Conservation (phyloP, 768 basidiomycete species). For the Podaxis sp. region DNA sequence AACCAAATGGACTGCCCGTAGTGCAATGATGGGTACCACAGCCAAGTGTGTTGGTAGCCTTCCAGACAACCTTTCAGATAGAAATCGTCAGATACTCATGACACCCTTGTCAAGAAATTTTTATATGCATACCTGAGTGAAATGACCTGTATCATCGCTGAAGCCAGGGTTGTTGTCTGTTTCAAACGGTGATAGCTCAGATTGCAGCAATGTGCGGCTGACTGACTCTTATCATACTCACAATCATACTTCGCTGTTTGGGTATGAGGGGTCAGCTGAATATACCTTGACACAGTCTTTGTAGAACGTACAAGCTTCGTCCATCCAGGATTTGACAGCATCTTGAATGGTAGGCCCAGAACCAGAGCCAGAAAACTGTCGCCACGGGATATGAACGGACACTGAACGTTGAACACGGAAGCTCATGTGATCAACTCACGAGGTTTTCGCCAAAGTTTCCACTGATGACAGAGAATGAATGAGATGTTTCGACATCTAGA, state of each 20-base stretch:
- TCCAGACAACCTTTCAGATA: conserved; percentile 49
- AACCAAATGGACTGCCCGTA: conserved; percentile 24
- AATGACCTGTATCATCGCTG: conserved; percentile 26
- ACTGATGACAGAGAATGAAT: not conserved
- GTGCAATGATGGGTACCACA: conserved; percentile 42
- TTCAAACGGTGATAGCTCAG: not conserved
- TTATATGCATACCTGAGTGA: conserved; percentile 25
- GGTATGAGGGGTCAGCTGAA: not conserved
- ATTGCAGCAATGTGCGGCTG: not conserved
- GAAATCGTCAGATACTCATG: not conserved
- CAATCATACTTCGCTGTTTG: conserved; percentile 24
- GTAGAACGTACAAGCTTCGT: conserved; percentile 25
- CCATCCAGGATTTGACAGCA: conserved; percentile 26
- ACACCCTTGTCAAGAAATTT: not conserved
- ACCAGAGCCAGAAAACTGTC: conserved; percentile 21
- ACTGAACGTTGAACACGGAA: not conserved
- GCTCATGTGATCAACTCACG: conserved; percentile 12
- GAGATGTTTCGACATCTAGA: not conserved
- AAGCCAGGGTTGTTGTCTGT: conserved; percentile 27
- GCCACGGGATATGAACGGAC: not conserved
- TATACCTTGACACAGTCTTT: not conserved
- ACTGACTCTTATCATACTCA: not conserved
- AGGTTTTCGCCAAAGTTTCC: conserved; percentile 28
- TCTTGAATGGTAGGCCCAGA: conserved; percentile 16
- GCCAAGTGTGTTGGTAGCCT: conserved; percentile 44